A percentile compares a stretch with the other conserved stretches of the same genome.
Evolutionary conservation across 2,329 filamentous ascomycete species (phyloP).

Genomic region (Ascochyta viciae-villosae): DNA sequence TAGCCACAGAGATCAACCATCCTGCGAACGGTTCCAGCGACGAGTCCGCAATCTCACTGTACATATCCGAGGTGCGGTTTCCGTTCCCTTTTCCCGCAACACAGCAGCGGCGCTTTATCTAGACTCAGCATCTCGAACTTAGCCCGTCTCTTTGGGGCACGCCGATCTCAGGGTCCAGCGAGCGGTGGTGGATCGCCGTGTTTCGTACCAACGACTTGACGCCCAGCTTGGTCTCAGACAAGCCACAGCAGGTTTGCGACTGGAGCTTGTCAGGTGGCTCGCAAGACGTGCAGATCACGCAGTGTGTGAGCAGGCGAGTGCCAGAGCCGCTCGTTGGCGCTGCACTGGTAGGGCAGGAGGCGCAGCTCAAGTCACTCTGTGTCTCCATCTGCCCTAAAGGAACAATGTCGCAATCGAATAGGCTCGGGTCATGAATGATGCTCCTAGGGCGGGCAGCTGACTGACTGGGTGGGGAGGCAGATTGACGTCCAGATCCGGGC

Average conservation of each 20-base stretch:
- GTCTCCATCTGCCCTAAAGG: conserved; percentile 1
- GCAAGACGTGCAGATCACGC: conserved; percentile 2
- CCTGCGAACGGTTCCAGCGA: conserved; percentile 2
- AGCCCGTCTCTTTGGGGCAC: neutral
- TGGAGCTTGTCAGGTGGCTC: conserved; percentile 5
- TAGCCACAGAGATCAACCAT: conserved; percentile 1
- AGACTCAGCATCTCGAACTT: neutral
- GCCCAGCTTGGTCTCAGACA: conserved; percentile 15
- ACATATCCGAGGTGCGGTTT: neutral
- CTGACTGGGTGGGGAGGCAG: conserved; percentile 3
- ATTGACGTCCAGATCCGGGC: conserved; percentile 7
- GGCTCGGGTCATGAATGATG: conserved; percentile 1
- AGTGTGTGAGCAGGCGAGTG: neutral
- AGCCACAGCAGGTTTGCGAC: conserved; percentile 16
- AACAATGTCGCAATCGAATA: conserved; percentile 18
- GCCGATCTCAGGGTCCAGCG: conserved; percentile 13
- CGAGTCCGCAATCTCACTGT: neutral
- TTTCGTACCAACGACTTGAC: conserved; percentile 7
- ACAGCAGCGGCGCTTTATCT: neutral
- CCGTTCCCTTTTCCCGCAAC: neutral
- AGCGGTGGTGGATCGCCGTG: conserved; percentile 2
- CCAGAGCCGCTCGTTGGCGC: neutral
- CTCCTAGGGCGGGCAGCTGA: conserved; percentile 9
- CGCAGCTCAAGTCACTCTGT: conserved; percentile 7
- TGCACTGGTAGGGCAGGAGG: neutral